phyloP scores from a whole-genome alignment of 2,329 filamentous ascomycete species.

The Diaporthe citrichinensis region DNA sequence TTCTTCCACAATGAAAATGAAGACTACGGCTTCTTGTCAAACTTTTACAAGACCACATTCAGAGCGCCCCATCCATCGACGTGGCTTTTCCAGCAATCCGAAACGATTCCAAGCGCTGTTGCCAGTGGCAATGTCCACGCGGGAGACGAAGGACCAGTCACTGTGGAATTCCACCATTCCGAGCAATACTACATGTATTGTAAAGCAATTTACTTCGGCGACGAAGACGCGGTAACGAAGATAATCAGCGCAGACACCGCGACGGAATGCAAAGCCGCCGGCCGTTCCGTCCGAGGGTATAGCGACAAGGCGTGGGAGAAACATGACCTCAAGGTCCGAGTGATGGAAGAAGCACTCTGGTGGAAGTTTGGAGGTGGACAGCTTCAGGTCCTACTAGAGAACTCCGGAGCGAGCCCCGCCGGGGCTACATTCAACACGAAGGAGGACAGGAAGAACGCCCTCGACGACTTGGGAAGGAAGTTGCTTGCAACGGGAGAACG shows the following conservation, averaged over 20 bases:
- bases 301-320: constrained; percentile 14
- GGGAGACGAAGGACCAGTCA: too few species aligned
- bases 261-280: constrained; percentile 16
- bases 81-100: background rate
- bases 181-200: constrained; percentile 35
- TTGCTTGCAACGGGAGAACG: background rate
- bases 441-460: background rate
- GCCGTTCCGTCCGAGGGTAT: constrained; percentile 6
- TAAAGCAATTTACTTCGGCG: constrained; percentile 12
- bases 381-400: background rate
- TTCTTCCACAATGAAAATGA: constrained; percentile 31
- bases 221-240: background rate
- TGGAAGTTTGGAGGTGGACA: constrained; percentile 23
- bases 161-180: constrained; percentile 11
- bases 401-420: accelerated
- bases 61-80: constrained; percentile 4
- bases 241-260: background rate
- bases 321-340: background rate
- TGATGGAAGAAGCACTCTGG: constrained; percentile 26
- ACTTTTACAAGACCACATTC: background rate
- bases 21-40: constrained; percentile 34
- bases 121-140: background rate
- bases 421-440: background rate
- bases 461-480: background rate
- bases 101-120: background rate